Evolutionary conservation across 2,329 filamentous ascomycete genomes (phyloP).

Genomic region (Blumeria graminis): DNA sequence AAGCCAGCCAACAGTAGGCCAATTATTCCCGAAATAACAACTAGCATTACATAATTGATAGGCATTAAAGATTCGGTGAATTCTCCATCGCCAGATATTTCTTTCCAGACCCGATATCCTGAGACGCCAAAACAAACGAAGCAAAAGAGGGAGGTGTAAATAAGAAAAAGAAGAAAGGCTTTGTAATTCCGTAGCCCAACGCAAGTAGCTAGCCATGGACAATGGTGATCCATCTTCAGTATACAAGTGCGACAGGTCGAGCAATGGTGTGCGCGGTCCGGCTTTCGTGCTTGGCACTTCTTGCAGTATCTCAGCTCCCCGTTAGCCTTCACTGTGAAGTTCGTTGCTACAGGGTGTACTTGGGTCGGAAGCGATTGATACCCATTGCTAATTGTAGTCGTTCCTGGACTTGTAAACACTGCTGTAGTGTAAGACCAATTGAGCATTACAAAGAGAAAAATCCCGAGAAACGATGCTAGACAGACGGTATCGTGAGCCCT

Average conservation of each 20-base stretch:
- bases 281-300: conserved; percentile 87
- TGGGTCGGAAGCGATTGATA: conserved; percentile 68
- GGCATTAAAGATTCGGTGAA: conserved; percentile 60
- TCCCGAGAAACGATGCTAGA: conserved; percentile 34
- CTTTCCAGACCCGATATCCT: conserved; percentile 60
- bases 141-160: conserved; percentile 74
- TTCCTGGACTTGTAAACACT: conserved; percentile 77
- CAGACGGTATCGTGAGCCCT: conserved; percentile 20
- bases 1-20: conserved; percentile 74
- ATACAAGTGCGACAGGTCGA: conserved; percentile 85
- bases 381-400: conserved; percentile 35
- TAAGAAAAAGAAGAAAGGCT: conserved; percentile 72
- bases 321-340: conserved; percentile 78
- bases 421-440: conserved; percentile 81
- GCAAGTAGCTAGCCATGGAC: conserved; percentile 91
- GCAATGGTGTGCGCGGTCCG: conserved; percentile 90
- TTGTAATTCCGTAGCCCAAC: conserved; percentile 92
- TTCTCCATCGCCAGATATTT: conserved; percentile 46
- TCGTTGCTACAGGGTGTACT: conserved; percentile 34
- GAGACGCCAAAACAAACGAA: conserved; percentile 58
- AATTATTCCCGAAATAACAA: conserved; percentile 74
- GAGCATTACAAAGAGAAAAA: conserved; percentile 52
- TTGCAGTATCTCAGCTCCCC: conserved; percentile 83
- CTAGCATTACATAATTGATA: conserved; percentile 73
- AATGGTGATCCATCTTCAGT: conserved; percentile 99